Evolutionary conservation across 257 asterid genomes (phyloP).

Genomic region (Knoxia roxburghii): DNA sequence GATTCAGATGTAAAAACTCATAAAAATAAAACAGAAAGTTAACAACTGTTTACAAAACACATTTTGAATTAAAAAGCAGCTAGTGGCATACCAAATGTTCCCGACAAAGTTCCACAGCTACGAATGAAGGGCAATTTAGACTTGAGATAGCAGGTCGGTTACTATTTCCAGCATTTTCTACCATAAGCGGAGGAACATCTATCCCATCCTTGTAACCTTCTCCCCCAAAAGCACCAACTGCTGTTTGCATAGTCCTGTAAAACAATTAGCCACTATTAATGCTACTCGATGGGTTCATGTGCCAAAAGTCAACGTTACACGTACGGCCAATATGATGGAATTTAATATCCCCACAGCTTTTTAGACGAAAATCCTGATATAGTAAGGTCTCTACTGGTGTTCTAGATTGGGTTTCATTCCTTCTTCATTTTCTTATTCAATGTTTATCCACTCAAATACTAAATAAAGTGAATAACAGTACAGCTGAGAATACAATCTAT

Average conservation of each 20-base stretch:
- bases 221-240: constrained; percentile 92
- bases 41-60: background rate
- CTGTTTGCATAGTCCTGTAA: constrained; percentile 95
- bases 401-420: background rate
- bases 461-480: background rate
- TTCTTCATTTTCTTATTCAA: background rate
- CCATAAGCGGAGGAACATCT: constrained; percentile 66
- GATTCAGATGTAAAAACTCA: background rate
- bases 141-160: constrained; percentile 75
- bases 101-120: constrained; percentile 83
- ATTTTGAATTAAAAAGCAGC: background rate
- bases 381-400: background rate
- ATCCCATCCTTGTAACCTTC: constrained; percentile 52
- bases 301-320: background rate
- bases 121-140: constrained; percentile 67
- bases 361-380: background rate
- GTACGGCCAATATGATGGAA: background rate
- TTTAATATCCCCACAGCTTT: background rate
- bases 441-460: background rate
- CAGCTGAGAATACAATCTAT: background rate
- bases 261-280: constrained; percentile 15
- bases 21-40: background rate
- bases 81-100: constrained; percentile 71
- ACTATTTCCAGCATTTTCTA: constrained; percentile 53
- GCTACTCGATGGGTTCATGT: background rate